Evolutionary conservation across 345 rosid genomes (phyloP).

Genomic region (Camelina neglecta): DNA sequence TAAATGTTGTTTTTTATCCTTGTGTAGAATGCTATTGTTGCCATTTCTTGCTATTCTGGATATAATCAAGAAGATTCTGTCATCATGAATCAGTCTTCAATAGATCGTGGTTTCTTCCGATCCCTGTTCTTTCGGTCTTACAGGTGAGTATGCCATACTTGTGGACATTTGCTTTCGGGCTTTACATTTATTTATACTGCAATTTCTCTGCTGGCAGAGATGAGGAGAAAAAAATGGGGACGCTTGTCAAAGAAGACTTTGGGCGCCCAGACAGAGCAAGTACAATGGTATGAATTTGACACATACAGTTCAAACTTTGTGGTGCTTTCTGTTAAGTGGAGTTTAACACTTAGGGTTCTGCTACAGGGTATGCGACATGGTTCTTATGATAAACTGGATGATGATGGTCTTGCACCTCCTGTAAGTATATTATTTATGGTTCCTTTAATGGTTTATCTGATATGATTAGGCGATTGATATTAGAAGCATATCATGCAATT

Average conservation of each 20-base stretch:
- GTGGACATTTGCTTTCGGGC: conserved; percentile 3
- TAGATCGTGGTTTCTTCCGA: conserved; percentile 96
- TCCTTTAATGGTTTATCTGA: conserved; percentile 16
- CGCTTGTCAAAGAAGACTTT: conserved; percentile 96
- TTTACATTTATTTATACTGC: conserved; percentile 13
- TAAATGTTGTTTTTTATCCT: conserved; percentile 17
- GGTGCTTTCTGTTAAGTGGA: conserved; percentile 21
- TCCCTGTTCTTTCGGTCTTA: conserved; percentile 95
- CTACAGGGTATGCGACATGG: conserved; percentile 98
- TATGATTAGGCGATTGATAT: conserved; percentile 7
- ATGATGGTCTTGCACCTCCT: conserved; percentile 99
- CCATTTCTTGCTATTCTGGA: conserved; percentile 97
- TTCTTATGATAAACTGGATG: conserved; percentile 94
- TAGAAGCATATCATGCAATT: not conserved
- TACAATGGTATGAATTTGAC: conserved; percentile 68
- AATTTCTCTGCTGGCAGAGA: conserved; percentile 56
- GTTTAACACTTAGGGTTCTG: conserved; percentile 30
- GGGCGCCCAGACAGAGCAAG: conserved; percentile 90
- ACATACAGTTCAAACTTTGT: not conserved
- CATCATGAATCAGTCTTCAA: conserved; percentile 97
- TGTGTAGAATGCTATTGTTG: conserved; percentile 91
- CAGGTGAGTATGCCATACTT: conserved; percentile 54
- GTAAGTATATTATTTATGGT: conserved; percentile 50
- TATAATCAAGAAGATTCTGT: conserved; percentile 99
- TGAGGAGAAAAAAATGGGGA: conserved; percentile 99